phyloP scores from a whole-genome alignment of 805 yeast genomes.

The Maudiozyma bulderi region DNA sequence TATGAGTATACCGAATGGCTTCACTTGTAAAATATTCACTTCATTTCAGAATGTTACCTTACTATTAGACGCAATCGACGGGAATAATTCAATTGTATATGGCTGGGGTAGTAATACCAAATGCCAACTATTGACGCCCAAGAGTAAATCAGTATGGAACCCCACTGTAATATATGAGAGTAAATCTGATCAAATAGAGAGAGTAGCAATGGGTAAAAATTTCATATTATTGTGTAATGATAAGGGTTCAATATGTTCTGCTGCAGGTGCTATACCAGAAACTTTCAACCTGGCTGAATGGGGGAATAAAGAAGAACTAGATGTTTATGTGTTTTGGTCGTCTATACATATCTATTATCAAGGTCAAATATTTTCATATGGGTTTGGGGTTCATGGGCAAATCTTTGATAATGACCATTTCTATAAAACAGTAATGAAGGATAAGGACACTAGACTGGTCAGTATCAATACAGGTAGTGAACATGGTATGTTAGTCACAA shows the following conservation, averaged over 20 bases:
- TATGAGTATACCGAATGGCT: constrained; percentile 4
- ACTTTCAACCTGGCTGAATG: constrained; percentile 11
- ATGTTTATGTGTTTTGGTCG: constrained; percentile 57
- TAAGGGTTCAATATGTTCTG: constrained; percentile 7
- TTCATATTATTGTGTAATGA: constrained; percentile 14
- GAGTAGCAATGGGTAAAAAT: constrained; percentile 24
- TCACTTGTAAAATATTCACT: constrained; percentile 12
- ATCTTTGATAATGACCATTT: constrained; percentile 22
- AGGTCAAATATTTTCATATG: constrained; percentile 38
- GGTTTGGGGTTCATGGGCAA: constrained; percentile 76
- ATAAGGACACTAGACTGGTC: background rate
- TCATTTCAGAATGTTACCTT: constrained; percentile 41
- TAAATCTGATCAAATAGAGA: constrained; percentile 4
- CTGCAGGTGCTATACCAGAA: constrained; percentile 14
- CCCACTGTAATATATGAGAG: constrained; percentile 14
- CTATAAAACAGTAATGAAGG: background rate
- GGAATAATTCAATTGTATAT: constrained; percentile 22
- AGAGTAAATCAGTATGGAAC: constrained; percentile 8
- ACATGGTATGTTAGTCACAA: constrained; percentile 50
- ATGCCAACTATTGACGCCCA: constrained; percentile 34
- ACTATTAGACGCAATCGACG: constrained; percentile 52
- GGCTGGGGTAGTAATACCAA: constrained; percentile 48
- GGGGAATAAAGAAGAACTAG: constrained; percentile 1
- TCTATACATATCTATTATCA: constrained; percentile 45
- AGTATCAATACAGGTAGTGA: constrained; percentile 65